phyloP scores from a whole-genome alignment of 768 basidiomycete genomes.

The Basidioascus undulatus region DNA sequence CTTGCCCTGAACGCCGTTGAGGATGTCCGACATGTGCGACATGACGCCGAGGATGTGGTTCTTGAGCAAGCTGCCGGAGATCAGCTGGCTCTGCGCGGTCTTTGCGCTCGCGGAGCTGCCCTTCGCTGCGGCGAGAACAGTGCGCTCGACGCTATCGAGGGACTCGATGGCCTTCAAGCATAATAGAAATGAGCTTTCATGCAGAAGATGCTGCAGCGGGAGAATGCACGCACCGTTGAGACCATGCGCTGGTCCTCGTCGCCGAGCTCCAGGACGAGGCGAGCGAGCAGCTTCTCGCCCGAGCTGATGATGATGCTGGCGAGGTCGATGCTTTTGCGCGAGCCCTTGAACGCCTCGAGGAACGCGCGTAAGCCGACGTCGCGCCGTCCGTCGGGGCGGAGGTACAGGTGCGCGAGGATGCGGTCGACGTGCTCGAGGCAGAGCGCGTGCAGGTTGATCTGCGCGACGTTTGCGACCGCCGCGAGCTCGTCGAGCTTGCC shows the following conservation, averaged over 20 bases:
- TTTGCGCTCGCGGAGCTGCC: conserved; percentile 14
- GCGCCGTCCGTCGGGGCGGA: conserved; percentile 12
- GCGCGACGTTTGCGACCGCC: conserved; percentile 32
- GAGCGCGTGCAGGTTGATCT: conserved; percentile 24
- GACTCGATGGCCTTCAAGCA: conserved; percentile 27
- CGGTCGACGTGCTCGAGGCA: conserved; percentile 30
- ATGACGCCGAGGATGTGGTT: conserved; percentile 63
- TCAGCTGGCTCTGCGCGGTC: conserved; percentile 7
- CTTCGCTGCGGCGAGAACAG: conserved; percentile 7
- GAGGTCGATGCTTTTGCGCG: conserved; percentile 28
- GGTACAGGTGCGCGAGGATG: conserved; percentile 43
- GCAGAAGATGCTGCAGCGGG: not conserved
- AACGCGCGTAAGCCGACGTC: conserved; percentile 1
- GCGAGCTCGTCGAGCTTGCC: conserved; percentile 35
- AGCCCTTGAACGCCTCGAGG: conserved; percentile 29
- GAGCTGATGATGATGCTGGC: conserved; percentile 36
- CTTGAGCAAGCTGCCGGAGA: conserved; percentile 37
- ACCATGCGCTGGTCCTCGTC: conserved; percentile 30
- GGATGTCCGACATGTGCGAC: conserved; percentile 55
- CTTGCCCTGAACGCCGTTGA: conserved; percentile 64
- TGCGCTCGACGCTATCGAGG: conserved; percentile 24
- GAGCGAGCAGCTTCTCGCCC: conserved; percentile 41
- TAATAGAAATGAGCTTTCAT: conserved; percentile 16
- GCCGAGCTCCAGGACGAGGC: conserved; percentile 54
- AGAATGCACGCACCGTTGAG: conserved; percentile 22